These are phyloP conservation scores for Paecilomyces dactylethromorphus DNA, from an alignment of 2,329 filamentous ascomycete genomes.

Conservation along the genomic window DNA sequence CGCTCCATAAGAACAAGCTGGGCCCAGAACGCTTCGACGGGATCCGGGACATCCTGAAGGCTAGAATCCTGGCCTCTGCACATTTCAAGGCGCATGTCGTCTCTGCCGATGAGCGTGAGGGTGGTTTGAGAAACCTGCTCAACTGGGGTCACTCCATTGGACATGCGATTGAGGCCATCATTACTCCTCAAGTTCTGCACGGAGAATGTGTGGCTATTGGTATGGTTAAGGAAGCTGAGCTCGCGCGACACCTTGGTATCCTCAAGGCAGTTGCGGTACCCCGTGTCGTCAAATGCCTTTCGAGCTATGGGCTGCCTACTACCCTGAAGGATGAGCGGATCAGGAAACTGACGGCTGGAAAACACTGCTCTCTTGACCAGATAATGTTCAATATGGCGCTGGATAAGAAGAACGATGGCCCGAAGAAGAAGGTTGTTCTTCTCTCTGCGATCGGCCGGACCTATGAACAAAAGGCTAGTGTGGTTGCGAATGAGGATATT, in stretches of 20 bases:
- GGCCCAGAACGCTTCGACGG: conserved; percentile 58
- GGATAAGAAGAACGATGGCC: conserved; percentile 97
- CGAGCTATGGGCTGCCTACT: conserved; percentile 86
- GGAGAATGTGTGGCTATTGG: conserved; percentile 95
- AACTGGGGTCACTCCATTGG: conserved; percentile 99
- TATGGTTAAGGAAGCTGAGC: conserved; percentile 96
- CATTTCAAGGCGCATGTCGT: conserved; percentile 91
- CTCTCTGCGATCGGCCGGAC: conserved; percentile 85
- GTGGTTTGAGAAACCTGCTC: conserved; percentile 84
- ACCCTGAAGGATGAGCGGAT: conserved; percentile 79
- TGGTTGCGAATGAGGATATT: conserved; percentile 81
- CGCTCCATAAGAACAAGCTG: conserved; percentile 55
- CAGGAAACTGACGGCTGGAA: conserved; percentile 73
- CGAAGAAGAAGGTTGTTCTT: conserved; percentile 92
- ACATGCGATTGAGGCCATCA: conserved; percentile 89
- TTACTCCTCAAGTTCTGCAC: conserved; percentile 91
- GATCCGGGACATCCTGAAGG: conserved; percentile 65
- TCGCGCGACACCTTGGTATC: conserved; percentile 81
- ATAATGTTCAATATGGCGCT: conserved; percentile 91
- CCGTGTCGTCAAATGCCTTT: conserved; percentile 83
- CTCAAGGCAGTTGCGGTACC: conserved; percentile 82
- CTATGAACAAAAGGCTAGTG: conserved; percentile 77
- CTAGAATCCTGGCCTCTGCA: conserved; percentile 83
- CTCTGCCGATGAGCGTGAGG: conserved; percentile 88
- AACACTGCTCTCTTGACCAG: conserved; percentile 78